Evolutionary conservation across 768 basidiomycete genomes (phyloP).

Genomic region (Hysterangium stoloniferum): DNA sequence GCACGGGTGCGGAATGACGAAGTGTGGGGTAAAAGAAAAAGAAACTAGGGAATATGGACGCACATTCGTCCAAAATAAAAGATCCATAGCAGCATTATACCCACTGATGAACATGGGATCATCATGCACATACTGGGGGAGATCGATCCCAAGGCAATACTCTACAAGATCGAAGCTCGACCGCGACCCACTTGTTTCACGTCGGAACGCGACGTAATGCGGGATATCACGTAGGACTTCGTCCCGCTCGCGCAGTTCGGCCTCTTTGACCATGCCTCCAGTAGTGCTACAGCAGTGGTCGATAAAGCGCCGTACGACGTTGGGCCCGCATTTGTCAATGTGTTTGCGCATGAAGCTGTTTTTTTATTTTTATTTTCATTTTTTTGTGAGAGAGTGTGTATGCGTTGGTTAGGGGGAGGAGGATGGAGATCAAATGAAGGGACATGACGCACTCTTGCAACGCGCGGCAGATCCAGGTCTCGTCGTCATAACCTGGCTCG

Average conservation of each 20-base stretch:
- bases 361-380: background rate
- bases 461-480: slow-evolving; percentile 9
- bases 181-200: slow-evolving; percentile 62
- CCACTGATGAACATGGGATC: slow-evolving; percentile 46
- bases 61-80: slow-evolving; percentile 67
- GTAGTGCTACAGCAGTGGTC: slow-evolving; percentile 49
- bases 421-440: too few species aligned
- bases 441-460: slow-evolving; percentile 10
- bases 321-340: slow-evolving; percentile 34
- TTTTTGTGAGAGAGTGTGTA: background rate
- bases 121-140: slow-evolving; percentile 54
- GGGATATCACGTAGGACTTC: slow-evolving; percentile 48
- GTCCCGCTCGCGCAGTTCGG: slow-evolving; percentile 49
- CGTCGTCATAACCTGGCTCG: slow-evolving; percentile 10
- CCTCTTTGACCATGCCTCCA: slow-evolving; percentile 50
- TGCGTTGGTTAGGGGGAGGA: too few species aligned
- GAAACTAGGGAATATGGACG: too few species aligned
- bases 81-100: slow-evolving; percentile 53
- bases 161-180: slow-evolving; percentile 58
- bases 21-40: too few species aligned
- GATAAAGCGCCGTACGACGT: slow-evolving; percentile 41
- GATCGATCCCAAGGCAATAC: slow-evolving; percentile 52
- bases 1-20: too few species aligned
- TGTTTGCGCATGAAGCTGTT: slow-evolving; percentile 48
- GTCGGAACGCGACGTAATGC: slow-evolving; percentile 48